Conservation (phyloP, 345 rosid genomes). For the Hibiscus syriacus region DNA sequence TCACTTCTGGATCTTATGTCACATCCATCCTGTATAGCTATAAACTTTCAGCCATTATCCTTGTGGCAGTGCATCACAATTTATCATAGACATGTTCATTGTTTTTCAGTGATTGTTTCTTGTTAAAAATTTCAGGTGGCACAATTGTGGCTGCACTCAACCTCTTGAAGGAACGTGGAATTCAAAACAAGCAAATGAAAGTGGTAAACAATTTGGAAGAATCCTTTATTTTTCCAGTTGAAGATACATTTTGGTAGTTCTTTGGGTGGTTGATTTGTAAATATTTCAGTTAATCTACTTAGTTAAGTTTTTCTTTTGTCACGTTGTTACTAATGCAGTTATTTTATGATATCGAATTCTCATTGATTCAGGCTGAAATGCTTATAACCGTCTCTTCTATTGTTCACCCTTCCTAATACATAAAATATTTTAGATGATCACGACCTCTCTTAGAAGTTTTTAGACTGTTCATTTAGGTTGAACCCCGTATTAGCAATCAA, state of each 20-base stretch:
- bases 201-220: slow-evolving; percentile 45
- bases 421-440: background rate
- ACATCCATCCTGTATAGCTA: background rate
- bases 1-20: background rate
- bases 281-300: background rate
- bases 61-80: background rate
- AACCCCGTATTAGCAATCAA: background rate
- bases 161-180: slow-evolving; percentile 64
- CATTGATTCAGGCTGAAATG: background rate
- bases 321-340: background rate
- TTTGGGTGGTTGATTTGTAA: background rate
- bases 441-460: slow-evolving; percentile 2
- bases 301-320: background rate
- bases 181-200: slow-evolving; percentile 72
- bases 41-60: background rate
- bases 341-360: background rate
- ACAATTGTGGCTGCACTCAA: slow-evolving; percentile 75
- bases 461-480: background rate
- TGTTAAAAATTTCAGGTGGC: slow-evolving; percentile 51
- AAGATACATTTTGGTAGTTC: background rate
- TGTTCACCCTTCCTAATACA: background rate
- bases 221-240: background rate
- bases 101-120: background rate
- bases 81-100: background rate
- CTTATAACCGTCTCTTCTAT: background rate